phyloP scores from a whole-genome alignment of 768 basidiomycete genomes.

The Macrolepiota fuliginosa region DNA sequence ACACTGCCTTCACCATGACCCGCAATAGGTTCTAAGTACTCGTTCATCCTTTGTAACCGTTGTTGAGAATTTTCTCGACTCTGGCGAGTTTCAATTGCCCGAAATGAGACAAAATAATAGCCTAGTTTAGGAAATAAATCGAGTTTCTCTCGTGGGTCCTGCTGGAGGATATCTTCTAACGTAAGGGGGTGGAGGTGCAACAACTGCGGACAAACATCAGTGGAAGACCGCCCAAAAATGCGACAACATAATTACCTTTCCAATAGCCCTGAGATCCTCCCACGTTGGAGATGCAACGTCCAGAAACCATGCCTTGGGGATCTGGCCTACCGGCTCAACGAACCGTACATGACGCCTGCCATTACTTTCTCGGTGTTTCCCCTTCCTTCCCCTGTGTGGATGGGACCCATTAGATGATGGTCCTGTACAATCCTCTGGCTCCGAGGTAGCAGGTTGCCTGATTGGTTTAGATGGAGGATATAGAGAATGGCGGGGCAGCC shows the following conservation, averaged over 20 bases:
- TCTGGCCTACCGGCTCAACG: conserved; percentile 6
- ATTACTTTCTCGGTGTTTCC: conserved; percentile 38
- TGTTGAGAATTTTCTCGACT: conserved; percentile 38
- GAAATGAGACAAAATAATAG: conserved; percentile 89
- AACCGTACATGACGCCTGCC: background rate
- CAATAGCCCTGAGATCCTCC: conserved; percentile 83
- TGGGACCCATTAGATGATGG: conserved; percentile 8
- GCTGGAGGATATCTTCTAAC: conserved; percentile 88
- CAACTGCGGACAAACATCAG: conserved; percentile 40
- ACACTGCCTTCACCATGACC: conserved; percentile 42
- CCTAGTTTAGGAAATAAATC: conserved; percentile 85
- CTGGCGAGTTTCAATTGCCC: conserved; percentile 66
- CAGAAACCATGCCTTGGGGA: conserved; percentile 79
- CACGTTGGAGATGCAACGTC: conserved; percentile 86
- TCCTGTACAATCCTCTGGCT: background rate
- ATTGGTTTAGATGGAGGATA: conserved; percentile 3
- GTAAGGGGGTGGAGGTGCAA: conserved; percentile 90
- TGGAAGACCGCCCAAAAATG: background rate
- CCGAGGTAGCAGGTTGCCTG: background rate
- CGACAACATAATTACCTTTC: conserved; percentile 54
- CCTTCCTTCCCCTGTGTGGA: conserved; percentile 36
- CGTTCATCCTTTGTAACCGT: conserved; percentile 26
- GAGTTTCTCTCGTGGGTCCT: conserved; percentile 89
- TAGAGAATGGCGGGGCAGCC: conserved; percentile 21
- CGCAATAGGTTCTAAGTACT: conserved; percentile 18